Evolutionary conservation across 768 basidiomycete species (phyloP).

Genomic region (Cystobasidium onofrii): DNA sequence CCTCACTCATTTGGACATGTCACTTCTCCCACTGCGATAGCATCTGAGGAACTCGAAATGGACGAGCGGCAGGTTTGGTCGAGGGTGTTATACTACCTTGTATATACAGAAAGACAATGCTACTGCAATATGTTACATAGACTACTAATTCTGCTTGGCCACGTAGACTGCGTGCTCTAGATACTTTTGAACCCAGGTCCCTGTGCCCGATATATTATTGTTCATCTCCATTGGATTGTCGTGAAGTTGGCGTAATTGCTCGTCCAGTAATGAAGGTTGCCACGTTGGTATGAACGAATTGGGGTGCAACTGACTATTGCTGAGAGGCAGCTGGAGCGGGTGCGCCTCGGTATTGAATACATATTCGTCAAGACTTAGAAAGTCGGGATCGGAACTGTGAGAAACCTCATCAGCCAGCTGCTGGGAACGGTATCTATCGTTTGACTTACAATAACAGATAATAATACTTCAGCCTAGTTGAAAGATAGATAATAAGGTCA

Average conservation of each 20-base stretch:
- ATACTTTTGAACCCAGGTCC: slow-evolving; percentile 12
- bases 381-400: slow-evolving; percentile 59
- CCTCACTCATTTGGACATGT: too few species aligned
- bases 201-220: neutral
- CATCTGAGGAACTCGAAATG: too few species aligned
- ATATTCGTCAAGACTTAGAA: slow-evolving; percentile 50
- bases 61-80: too few species aligned
- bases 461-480: slow-evolving; percentile 33
- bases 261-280: neutral
- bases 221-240: neutral
- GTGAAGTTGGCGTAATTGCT: neutral
- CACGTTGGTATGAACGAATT: slow-evolving; percentile 24
- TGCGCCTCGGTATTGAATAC: slow-evolving; percentile 61
- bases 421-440: too few species aligned
- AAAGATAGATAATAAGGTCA: neutral
- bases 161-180: neutral
- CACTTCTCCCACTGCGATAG: too few species aligned
- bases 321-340: slow-evolving; percentile 59
- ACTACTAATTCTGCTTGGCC: slow-evolving; percentile 2
- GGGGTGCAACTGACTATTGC: slow-evolving; percentile 29
- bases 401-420: neutral
- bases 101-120: neutral
- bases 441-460: slow-evolving; percentile 28
- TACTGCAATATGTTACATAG: neutral
- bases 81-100: too few species aligned